phyloP scores from a whole-genome alignment of 257 asterid genomes.

The Cordia subcordata region DNA sequence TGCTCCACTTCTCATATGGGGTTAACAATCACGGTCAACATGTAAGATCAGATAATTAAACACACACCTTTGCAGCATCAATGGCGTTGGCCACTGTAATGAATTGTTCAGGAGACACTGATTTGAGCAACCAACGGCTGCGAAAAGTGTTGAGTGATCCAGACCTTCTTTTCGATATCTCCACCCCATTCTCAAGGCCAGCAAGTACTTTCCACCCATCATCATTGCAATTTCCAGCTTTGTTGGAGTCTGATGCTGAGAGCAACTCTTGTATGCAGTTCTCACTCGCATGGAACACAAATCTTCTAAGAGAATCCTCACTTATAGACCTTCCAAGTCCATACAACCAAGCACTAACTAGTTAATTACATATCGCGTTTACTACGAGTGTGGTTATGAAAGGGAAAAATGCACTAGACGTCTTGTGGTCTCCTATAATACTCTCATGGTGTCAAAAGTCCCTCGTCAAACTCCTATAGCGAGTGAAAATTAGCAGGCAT shows the following conservation, averaged over 20 bases:
- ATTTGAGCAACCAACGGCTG: conserved; percentile 65
- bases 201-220: conserved; percentile 73
- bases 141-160: conserved; percentile 76
- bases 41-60: no score
- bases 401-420: no score
- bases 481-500: no score
- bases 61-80: conserved; percentile 74
- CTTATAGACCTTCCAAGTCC: conserved; percentile 67
- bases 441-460: no score
- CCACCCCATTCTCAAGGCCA: conserved; percentile 59
- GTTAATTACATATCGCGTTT: no score
- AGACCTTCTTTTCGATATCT: conserved; percentile 69
- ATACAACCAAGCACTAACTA: not conserved
- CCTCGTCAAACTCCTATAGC: no score
- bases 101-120: conserved; percentile 73
- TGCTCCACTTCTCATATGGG: no score
- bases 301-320: conserved; percentile 83
- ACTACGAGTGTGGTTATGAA: no score
- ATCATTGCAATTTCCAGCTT: conserved; percentile 17
- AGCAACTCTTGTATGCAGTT: conserved; percentile 84
- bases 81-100: conserved; percentile 83
- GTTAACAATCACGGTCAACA: no score
- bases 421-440: no score
- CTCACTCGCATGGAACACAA: conserved; percentile 82
- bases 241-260: conserved; percentile 70